phyloP scores from a whole-genome alignment of 164 flowering plant species.

The Santalum album region DNA sequence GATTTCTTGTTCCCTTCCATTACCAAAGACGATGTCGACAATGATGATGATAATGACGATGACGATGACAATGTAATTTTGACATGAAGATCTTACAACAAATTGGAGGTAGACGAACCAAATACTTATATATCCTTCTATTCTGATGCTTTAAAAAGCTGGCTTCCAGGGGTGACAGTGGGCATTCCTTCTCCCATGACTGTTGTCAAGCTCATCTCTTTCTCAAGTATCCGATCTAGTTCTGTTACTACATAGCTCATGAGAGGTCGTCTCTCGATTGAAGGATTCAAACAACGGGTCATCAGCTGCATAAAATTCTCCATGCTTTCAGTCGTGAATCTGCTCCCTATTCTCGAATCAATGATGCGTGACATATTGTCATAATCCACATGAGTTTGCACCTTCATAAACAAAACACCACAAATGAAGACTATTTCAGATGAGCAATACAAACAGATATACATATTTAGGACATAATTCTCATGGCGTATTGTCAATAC shows the following conservation, averaged over 20 bases:
- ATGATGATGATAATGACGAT: constrained; percentile 5
- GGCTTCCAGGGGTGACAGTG: constrained; percentile 75
- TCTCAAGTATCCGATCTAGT: constrained; percentile 65
- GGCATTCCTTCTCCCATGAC: constrained; percentile 81
- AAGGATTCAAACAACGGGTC: constrained; percentile 44
- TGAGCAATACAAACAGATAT: not conserved
- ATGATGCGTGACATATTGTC: constrained; percentile 41
- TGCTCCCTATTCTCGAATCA: constrained; percentile 54
- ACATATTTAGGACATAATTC: not conserved
- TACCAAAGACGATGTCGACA: not conserved
- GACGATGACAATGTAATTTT: not conserved
- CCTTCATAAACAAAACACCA: constrained; percentile 28
- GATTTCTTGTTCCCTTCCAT: constrained; percentile 14
- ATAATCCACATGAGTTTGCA: constrained; percentile 39
- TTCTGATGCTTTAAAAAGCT: constrained; percentile 51
- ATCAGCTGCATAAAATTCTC: constrained; percentile 50
- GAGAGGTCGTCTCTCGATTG: constrained; percentile 66
- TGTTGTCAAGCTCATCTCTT: constrained; percentile 71
- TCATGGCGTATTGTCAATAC: constrained; percentile 30
- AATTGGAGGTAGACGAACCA: constrained; percentile 7
- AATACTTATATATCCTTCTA: constrained; percentile 13
- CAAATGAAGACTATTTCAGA: not conserved
- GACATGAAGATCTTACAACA: constrained; percentile 18
- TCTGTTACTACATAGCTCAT: constrained; percentile 66
- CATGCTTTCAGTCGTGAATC: constrained; percentile 82